phyloP scores from a whole-genome alignment of 805 yeast genomes.

The Starmerella stellata region DNA sequence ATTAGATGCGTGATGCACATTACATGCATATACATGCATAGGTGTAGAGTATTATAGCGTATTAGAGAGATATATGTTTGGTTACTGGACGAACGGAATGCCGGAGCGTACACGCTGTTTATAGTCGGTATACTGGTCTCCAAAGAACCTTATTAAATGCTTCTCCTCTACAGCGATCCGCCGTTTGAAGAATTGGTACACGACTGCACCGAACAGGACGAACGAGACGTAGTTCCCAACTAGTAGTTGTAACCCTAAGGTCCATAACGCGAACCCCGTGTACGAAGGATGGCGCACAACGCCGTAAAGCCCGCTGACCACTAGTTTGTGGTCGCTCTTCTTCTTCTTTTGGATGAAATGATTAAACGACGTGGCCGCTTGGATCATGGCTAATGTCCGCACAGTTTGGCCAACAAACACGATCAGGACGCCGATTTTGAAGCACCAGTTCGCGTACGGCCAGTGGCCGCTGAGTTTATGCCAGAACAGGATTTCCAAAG shows the following conservation, averaged over 20 bases:
- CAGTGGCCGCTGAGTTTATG: constrained; percentile 19
- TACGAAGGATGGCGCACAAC: constrained; percentile 74
- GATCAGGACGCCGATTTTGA: constrained; percentile 32
- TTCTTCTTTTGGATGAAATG: constrained; percentile 50
- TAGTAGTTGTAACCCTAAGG: constrained; percentile 62
- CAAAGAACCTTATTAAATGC: constrained; percentile 50
- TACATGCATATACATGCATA: too few species aligned
- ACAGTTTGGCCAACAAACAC: constrained; percentile 44
- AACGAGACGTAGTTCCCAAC: constrained; percentile 48
- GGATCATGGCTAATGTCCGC: constrained; percentile 66
- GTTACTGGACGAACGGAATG: constrained; percentile 41
- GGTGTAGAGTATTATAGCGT: too few species aligned
- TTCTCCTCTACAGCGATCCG: constrained; percentile 58
- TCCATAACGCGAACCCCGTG: constrained; percentile 86
- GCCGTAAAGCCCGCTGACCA: constrained; percentile 57
- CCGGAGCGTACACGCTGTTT: constrained; percentile 32
- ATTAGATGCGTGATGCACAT: too few species aligned
- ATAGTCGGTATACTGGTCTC: constrained; percentile 42
- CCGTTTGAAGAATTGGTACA: constrained; percentile 49
- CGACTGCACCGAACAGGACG: constrained; percentile 34
- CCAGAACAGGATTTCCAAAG: constrained; percentile 34
- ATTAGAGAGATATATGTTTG: too few species aligned
- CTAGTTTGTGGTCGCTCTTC: constrained; percentile 40
- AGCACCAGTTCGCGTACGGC: constrained; percentile 22
- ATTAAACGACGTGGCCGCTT: constrained; percentile 72